Conservation (phyloP, 768 basidiomycete genomes). For the Podaxis sp. region DNA sequence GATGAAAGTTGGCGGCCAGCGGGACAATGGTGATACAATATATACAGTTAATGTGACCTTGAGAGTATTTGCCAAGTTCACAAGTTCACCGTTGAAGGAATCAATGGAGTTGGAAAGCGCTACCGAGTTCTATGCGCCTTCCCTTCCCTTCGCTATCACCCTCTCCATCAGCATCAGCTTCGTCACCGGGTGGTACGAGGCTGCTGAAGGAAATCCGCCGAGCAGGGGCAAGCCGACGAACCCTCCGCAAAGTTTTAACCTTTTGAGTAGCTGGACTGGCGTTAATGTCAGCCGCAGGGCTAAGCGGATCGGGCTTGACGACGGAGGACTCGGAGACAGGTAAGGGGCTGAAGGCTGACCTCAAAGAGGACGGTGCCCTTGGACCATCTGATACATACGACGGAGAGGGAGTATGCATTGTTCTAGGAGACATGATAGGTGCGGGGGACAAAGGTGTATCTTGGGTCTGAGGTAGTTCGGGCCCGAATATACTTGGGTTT, state of each 20-base stretch:
- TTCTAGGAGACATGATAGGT: constrained; percentile 6
- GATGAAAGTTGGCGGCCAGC: neutral
- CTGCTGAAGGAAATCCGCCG: constrained; percentile 70
- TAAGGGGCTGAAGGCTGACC: constrained; percentile 12
- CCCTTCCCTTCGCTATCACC: constrained; percentile 29
- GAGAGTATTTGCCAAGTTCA: neutral
- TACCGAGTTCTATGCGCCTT: constrained; percentile 43
- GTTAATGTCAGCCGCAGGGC: constrained; percentile 15
- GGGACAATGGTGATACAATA: constrained; percentile 4
- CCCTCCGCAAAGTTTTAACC: constrained; percentile 49
- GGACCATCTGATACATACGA: constrained; percentile 10
- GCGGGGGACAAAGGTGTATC: constrained; percentile 15
- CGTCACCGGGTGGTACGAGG: constrained; percentile 37
- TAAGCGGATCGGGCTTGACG: constrained; percentile 11
- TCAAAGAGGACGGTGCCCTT: neutral
- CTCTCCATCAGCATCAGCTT: constrained; percentile 36
- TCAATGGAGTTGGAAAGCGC: constrained; percentile 55
- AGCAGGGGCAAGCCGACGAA: constrained; percentile 46
- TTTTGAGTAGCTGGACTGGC: constrained; percentile 27
- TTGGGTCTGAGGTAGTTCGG: constrained; percentile 51
- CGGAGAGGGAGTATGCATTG: constrained; percentile 4
- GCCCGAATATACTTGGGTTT: constrained; percentile 68
- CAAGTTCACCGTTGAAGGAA: neutral
- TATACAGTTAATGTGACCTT: neutral
- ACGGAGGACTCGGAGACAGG: constrained; percentile 13